A percentile compares a stretch with the other conserved stretches of the same genome.
Evolutionary conservation across 352 stramenopile species (phyloP).

Genomic region (Achlya hypogyna): DNA sequence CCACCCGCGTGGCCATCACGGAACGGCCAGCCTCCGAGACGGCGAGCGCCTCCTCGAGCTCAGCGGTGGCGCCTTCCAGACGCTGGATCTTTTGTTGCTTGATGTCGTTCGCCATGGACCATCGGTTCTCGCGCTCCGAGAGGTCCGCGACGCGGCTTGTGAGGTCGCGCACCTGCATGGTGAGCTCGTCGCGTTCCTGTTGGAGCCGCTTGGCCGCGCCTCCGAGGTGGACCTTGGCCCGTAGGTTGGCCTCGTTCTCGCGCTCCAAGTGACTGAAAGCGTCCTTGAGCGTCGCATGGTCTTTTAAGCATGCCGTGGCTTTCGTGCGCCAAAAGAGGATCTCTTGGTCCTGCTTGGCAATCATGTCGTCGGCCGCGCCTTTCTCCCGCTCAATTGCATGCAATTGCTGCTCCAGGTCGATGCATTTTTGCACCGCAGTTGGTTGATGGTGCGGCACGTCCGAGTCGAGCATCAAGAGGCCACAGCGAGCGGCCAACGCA

Average conservation of each 20-base stretch:
- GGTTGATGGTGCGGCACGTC: background rate
- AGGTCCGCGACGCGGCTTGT: background rate
- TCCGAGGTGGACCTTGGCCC: background rate
- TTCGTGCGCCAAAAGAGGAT: slow-evolving; percentile 3
- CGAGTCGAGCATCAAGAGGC: background rate
- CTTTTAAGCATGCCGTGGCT: background rate
- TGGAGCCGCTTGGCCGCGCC: background rate
- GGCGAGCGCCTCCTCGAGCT: background rate
- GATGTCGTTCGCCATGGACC: background rate
- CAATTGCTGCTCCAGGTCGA: slow-evolving; percentile 7
- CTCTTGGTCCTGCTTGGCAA: background rate
- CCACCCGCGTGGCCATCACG: background rate
- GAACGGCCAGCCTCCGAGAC: background rate
- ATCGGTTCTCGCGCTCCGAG: background rate
- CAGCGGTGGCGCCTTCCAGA: background rate
- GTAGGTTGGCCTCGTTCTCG: background rate
- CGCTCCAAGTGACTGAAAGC: background rate
- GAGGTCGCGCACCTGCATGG: background rate
- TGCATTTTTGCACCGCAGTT: slow-evolving; percentile 7
- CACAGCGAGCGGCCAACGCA: background rate
- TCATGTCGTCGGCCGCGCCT: background rate
- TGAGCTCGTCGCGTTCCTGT: background rate
- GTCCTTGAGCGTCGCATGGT: background rate
- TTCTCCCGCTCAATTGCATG: background rate
- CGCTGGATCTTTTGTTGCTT: slow-evolving; percentile 17